phyloP scores from a whole-genome alignment of 1,284 basidiomycete genomes.

The Hypsizygus ulmarius region DNA sequence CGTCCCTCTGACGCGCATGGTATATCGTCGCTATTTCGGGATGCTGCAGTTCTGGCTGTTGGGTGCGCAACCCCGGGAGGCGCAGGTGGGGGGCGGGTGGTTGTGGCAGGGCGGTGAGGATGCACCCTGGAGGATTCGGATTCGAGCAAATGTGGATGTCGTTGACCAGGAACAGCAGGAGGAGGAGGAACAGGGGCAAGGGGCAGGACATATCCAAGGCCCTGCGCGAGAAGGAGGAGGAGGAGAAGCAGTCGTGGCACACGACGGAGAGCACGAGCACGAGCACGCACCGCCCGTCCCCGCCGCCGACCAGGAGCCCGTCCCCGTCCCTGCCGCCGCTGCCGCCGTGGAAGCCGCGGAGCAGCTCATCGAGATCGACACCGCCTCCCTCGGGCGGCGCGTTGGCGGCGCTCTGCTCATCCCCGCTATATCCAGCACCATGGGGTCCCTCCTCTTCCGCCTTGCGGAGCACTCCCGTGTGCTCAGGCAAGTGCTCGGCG shows the following conservation, averaged over 20 bases:
- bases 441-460: conserved; percentile 58
- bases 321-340: conserved; percentile 11
- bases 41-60: conserved; percentile 48
- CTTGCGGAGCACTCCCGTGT: conserved; percentile 48
- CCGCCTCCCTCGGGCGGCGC: conserved; percentile 57
- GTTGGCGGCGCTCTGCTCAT: conserved; percentile 65
- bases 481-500: conserved; percentile 54
- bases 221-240: too few species aligned
- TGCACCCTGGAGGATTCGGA: conserved; percentile 36
- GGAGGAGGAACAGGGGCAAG: neutral
- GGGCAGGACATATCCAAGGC: conserved; percentile 1
- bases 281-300: conserved; percentile 2
- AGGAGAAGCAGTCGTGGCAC: conserved; percentile 1
- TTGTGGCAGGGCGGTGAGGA: conserved; percentile 45
- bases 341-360: conserved; percentile 44
- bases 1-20: conserved; percentile 45
- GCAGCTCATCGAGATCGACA: conserved; percentile 53
- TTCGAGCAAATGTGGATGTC: conserved; percentile 38
- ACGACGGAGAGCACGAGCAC: conserved; percentile 7
- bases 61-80: conserved; percentile 31
- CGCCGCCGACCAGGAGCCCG: conserved; percentile 7
- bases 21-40: conserved; percentile 45
- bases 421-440: conserved; percentile 59
- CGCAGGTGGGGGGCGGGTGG: conserved; percentile 19
- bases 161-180: conserved; percentile 3